Percentiles rank a stretch among this genome's conserved stretches.
These are phyloP conservation scores for Lipomyces yamadae DNA, from an alignment of 805 yeast species.

Conservation along the genomic window DNA sequence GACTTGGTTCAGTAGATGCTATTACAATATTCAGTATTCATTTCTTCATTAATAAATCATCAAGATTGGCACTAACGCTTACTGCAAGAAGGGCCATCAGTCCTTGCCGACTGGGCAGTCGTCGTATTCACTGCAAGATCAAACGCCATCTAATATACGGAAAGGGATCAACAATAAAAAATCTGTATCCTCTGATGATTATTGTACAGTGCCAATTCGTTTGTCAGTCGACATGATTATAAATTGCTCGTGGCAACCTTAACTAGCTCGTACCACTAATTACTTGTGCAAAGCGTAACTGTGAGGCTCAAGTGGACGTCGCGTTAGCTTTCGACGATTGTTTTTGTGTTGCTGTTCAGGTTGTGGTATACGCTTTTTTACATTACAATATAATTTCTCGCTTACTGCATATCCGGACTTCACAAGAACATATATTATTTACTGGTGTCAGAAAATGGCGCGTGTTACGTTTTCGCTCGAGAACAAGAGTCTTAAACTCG, in stretches of 20 bases:
- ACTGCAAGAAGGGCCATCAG: background rate
- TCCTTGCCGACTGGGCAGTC: background rate
- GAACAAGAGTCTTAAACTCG: conserved; percentile 56
- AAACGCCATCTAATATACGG: background rate
- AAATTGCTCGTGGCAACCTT: background rate
- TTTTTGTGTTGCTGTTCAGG: background rate
- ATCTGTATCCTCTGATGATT: too few relatives aligned
- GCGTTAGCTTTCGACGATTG: too few relatives aligned
- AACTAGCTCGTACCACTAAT: background rate
- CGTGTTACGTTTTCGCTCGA: conserved; percentile 24
- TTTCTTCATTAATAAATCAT: background rate
- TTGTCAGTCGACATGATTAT: background rate
- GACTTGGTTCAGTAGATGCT: background rate
- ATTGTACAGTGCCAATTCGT: background rate
- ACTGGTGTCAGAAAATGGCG: conserved; percentile 5
- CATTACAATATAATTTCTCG: background rate
- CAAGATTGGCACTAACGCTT: background rate
- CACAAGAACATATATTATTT: background rate
- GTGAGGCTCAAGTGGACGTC: background rate
- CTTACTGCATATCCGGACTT: background rate
- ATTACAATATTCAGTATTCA: background rate
- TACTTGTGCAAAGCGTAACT: background rate
- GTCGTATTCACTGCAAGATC: background rate
- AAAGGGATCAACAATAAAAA: too few relatives aligned
- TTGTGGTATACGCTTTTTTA: background rate